Base-by-base conservation (phyloP, 1,284 basidiomycete genomes). In the Tremellales sp. region DNA sequence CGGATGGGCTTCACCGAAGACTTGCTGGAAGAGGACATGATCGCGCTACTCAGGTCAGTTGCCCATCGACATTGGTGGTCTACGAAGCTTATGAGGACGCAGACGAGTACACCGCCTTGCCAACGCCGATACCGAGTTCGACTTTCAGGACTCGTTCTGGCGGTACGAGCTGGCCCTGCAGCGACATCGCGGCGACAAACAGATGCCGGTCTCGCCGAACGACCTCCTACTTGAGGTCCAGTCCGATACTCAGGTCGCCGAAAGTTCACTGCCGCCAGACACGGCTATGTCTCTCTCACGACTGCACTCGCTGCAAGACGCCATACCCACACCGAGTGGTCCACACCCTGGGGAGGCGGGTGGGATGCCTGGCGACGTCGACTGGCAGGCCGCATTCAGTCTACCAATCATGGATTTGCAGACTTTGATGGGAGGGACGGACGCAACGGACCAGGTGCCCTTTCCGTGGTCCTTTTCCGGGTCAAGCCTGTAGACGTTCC, bases 111-210 rank as follows among this genome's bases (percentile, higher is more conserved):
- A 57, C 17, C 47, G 36, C 27, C 17, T 54, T 19, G 46, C 46
- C 15, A 43, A 52, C 27, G 49, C 43, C 4, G 49, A 51, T 26
- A 13, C 46, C 6, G 55, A 57, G 24, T 57, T 57, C 27, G 55
- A 57, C 31, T 57, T 53, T 40, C 45, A 53, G 39, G 55, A 53
- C 17, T 54, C 52, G 3, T 57, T 57, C 40, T 57, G 55, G 55
- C 52, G 55, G 12, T 57, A 54, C 44, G 52, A 57, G 26, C 11
- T 39, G 13, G 19, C 13, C 19, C 7, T 39, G 7, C 7, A 17
- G 36, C 8, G 36, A 21, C 13, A 39, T 39, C 36, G 36, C 19
- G 36, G 8, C 10, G 19, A n/a, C 36, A 39, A 11, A 11, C 11
- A 39, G 8, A 7, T 39, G 10, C 36, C 36, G 7, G 36, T 39